Conservation (phyloP, 2,329 filamentous ascomycete species). For the Hypocrella siamensis region DNA sequence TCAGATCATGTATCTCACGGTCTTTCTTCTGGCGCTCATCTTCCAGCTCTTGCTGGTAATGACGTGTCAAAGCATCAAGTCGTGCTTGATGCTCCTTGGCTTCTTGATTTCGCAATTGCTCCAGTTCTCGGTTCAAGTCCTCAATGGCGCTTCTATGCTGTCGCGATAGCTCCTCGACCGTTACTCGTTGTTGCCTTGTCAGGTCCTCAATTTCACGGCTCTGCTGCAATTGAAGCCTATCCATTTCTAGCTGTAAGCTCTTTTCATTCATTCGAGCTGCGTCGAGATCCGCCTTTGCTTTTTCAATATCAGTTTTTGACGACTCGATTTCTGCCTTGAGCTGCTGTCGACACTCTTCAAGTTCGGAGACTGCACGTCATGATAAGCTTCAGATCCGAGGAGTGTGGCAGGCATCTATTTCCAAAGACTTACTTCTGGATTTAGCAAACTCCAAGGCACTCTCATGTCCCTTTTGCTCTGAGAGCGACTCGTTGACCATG, state of each 20-base stretch:
- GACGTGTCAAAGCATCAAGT: slow-evolving; percentile 46
- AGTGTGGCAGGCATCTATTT: too few relatives aligned
- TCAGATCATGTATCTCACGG: slow-evolving; percentile 51
- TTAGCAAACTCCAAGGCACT: slow-evolving; percentile 63
- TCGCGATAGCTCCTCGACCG: slow-evolving; percentile 17
- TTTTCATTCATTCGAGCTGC: slow-evolving; percentile 18
- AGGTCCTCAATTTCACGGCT: slow-evolving; percentile 36
- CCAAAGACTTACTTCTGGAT: slow-evolving; percentile 43
- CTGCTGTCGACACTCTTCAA: slow-evolving; percentile 31
- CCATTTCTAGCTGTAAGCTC: slow-evolving; percentile 17
- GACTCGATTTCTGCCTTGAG: slow-evolving; percentile 29
- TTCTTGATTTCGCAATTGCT: slow-evolving; percentile 23
- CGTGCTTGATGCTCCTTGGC: slow-evolving; percentile 51
- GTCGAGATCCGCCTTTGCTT: slow-evolving; percentile 49
- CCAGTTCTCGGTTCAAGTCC: slow-evolving; percentile 28
- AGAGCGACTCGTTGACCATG: slow-evolving; percentile 53
- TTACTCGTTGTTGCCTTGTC: slow-evolving; percentile 22
- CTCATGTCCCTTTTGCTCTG: slow-evolving; percentile 53
- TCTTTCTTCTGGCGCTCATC: slow-evolving; percentile 43
- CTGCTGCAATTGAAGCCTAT: slow-evolving; percentile 20
- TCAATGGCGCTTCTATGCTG: slow-evolving; percentile 18
- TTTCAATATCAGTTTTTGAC: slow-evolving; percentile 36
- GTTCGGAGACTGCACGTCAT: slow-evolving; percentile 23
- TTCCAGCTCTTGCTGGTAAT: slow-evolving; percentile 48
- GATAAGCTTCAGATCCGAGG: slow-evolving; percentile 5